Evolutionary conservation across 495 filamentous ascomycete species (phyloP).

Genomic region (Penicillium riverlandense): DNA sequence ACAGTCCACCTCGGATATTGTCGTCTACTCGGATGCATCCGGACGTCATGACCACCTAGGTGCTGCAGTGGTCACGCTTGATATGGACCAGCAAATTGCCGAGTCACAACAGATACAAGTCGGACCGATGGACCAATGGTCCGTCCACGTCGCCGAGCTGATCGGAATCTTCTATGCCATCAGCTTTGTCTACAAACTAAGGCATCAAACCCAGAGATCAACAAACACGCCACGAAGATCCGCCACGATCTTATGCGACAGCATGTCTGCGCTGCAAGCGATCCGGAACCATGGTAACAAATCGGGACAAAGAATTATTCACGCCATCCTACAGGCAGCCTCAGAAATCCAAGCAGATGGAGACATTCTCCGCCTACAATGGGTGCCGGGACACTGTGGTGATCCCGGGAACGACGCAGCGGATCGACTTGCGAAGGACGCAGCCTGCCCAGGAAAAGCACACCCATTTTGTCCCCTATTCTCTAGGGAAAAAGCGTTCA

Average conservation of each 20-base stretch:
- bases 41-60: slow-evolving; percentile 7
- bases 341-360: no score
- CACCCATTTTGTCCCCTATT: neutral
- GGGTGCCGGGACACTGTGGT: neutral
- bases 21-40: slow-evolving; percentile 7
- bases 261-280: neutral
- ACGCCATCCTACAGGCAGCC: no score
- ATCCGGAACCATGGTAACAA: neutral
- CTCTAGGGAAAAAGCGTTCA: no score
- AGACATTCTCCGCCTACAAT: no score
- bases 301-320: neutral
- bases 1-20: neutral
- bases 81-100: neutral
- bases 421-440: slow-evolving; percentile 2
- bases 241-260: neutral
- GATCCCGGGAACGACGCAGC: neutral
- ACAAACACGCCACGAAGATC: neutral
- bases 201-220: neutral
- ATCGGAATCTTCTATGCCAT: slow-evolving; percentile 7
- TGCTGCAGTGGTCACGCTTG: slow-evolving; percentile 3
- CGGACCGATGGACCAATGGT: slow-evolving; percentile 8
- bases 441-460: neutral
- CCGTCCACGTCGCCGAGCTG: slow-evolving; percentile 8
- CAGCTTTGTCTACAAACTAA: neutral
- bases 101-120: slow-evolving; percentile 4